A percentile compares a stretch with the other conserved stretches of the same genome.
Evolutionary conservation across 2,329 filamentous ascomycete genomes (phyloP).

Genomic region (Diaporthe eres): DNA sequence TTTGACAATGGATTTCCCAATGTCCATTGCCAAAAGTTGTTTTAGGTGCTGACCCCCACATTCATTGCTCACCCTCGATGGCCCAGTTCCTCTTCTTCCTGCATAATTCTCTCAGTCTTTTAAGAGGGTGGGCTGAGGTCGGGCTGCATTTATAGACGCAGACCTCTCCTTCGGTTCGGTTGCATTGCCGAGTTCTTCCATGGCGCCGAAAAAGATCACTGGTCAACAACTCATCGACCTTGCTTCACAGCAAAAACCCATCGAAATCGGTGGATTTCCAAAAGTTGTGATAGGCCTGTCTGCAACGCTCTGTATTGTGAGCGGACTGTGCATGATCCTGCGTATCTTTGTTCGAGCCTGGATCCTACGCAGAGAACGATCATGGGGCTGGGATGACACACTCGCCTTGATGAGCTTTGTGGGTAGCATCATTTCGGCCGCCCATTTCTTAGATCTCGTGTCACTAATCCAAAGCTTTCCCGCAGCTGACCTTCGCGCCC

Average conservation of each 20-base stretch:
- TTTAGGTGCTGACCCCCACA: background rate
- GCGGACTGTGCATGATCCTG: background rate
- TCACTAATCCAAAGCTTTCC: background rate
- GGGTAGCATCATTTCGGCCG: background rate
- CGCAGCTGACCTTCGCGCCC: constrained; percentile 9
- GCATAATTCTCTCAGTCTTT: background rate
- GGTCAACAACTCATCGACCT: constrained; percentile 21
- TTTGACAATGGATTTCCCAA: background rate
- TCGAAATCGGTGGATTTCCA: background rate
- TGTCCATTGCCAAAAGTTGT: background rate
- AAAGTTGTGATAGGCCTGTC: background rate
- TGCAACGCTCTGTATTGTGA: background rate
- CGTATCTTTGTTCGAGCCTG: constrained; percentile 7
- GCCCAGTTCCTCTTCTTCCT: background rate
- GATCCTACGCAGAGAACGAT: background rate
- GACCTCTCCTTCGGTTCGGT: too few species aligned
- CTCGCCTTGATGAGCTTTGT: constrained; percentile 29
- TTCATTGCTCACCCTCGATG: background rate
- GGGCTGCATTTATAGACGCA: background rate
- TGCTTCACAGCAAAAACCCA: background rate
- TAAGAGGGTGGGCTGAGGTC: background rate
- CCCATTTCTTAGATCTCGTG: fast-evolving
- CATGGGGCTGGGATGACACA: constrained; percentile 29
- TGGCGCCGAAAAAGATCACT: background rate
- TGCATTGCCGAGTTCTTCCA: background rate